Evolutionary conservation across 768 basidiomycete species (phyloP).

Genomic region (Multifurca ochricompacta): DNA sequence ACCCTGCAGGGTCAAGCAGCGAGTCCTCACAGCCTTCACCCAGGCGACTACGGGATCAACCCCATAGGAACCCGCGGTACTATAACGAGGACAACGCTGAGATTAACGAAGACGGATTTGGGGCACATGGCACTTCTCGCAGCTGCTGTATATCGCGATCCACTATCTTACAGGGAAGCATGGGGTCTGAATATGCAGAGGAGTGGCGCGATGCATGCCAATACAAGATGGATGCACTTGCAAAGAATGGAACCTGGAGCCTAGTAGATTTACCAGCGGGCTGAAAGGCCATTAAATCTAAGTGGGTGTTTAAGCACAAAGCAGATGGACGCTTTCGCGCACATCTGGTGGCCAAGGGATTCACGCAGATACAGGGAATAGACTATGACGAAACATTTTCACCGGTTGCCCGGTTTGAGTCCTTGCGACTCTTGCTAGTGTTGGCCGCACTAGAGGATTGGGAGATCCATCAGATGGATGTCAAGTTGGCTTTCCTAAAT

Average conservation of each 20-base stretch:
- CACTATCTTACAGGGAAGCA: neutral
- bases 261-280: constrained; percentile 23
- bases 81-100: too few relatives aligned
- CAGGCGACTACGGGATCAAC: too few relatives aligned
- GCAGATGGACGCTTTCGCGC: constrained; percentile 25
- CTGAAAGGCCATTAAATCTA: constrained; percentile 23
- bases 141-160: neutral
- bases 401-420: constrained; percentile 15
- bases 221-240: constrained; percentile 21
- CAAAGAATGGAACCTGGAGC: constrained; percentile 28
- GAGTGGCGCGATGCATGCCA: neutral
- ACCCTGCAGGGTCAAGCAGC: too few relatives aligned
- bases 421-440: constrained; percentile 16
- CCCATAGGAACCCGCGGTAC: neutral
- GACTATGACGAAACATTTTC: constrained; percentile 27
- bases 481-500: constrained; percentile 26
- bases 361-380: constrained; percentile 26
- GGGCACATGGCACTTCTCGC: neutral
- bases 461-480: too few relatives aligned
- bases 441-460: constrained; percentile 24
- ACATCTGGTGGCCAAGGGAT: constrained; percentile 29
- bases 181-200: neutral
- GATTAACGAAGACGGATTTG: too few relatives aligned
- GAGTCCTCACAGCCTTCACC: too few relatives aligned
- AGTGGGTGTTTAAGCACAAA: constrained; percentile 41